Conservation (phyloP, 2,329 filamentous ascomycete genomes). For the Exophiala dermatitidis region DNA sequence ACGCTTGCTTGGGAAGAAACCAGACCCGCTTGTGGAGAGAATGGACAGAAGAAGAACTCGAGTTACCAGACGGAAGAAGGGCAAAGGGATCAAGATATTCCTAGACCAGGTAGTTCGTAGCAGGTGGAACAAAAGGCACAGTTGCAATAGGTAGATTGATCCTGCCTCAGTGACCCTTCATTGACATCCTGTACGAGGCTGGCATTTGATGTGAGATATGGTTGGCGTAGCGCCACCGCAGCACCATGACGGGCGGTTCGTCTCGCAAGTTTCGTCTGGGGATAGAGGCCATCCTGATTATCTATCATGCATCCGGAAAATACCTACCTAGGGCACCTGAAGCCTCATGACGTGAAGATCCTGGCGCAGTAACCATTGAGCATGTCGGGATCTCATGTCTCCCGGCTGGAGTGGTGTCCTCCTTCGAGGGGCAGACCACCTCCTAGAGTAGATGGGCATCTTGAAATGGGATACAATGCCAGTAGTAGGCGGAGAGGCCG, state of each 20-base stretch:
- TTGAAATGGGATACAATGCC: conserved; percentile 5
- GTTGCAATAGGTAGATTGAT: not conserved
- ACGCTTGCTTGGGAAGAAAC: conserved; percentile 1
- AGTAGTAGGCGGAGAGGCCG: not conserved
- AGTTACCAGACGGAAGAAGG: not conserved
- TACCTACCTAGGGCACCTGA: not conserved
- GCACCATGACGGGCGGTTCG: conserved; percentile 10
- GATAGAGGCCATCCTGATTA: too few species aligned
- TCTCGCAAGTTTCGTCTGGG: conserved; percentile 8
- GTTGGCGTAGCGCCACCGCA: not conserved
- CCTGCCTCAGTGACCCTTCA: too few species aligned
- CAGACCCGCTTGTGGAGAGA: not conserved
- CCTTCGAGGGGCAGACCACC: not conserved
- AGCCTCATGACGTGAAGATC: not conserved
- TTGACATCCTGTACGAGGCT: not conserved
- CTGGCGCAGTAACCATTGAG: not conserved
- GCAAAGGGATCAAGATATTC: not conserved
- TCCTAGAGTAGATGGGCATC: too few species aligned
- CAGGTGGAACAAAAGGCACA: not conserved
- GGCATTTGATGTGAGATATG: not conserved
- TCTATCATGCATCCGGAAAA: not conserved
- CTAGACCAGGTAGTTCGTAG: not conserved
- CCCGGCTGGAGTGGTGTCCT: too few species aligned
- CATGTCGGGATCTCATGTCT: conserved; percentile 8
- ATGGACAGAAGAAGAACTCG: not conserved